Evolutionary conservation across 164 flowering plant species (phyloP).

Genomic region (Litsea cubeba): DNA sequence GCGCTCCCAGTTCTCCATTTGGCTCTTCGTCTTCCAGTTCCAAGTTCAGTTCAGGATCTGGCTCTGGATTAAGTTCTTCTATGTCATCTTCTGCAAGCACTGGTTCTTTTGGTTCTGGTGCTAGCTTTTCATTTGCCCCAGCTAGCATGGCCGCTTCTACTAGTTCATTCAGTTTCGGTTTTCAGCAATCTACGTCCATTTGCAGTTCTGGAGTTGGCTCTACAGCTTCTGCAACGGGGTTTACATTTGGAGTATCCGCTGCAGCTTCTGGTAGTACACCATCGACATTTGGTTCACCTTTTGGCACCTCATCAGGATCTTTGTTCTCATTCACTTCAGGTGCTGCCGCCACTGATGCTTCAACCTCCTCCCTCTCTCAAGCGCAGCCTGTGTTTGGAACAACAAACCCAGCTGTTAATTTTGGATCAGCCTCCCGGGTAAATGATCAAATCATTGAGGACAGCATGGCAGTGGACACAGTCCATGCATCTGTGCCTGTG

Average conservation of each 20-base stretch:
- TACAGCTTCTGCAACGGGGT: constrained; percentile 23
- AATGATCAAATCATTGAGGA: constrained; percentile 77
- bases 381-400: constrained; percentile 39
- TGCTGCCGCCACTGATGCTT: constrained; percentile 25
- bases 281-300: constrained; percentile 30
- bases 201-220: constrained; percentile 1
- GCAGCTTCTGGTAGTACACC: constrained; percentile 27
- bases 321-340: background rate
- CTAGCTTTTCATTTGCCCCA: background rate
- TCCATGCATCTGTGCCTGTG: constrained; percentile 33
- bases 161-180: constrained; percentile 1
- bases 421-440: constrained; percentile 34
- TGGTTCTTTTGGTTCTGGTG: constrained; percentile 5
- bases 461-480: constrained; percentile 87
- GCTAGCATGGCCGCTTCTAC: background rate
- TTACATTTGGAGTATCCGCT: constrained; percentile 44
- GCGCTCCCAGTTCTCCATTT: constrained; percentile 35
- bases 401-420: constrained; percentile 18
- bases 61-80: constrained; percentile 34
- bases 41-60: constrained; percentile 23
- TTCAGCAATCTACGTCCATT: constrained; percentile 1
- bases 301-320: constrained; percentile 10
- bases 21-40: constrained; percentile 37
- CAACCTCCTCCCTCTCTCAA: constrained; percentile 15
- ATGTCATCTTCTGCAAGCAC: constrained; percentile 14